Evolutionary conservation across 371 early-diverging fungal species (phyloP).

Genomic region (Apophysomyces elegans): DNA sequence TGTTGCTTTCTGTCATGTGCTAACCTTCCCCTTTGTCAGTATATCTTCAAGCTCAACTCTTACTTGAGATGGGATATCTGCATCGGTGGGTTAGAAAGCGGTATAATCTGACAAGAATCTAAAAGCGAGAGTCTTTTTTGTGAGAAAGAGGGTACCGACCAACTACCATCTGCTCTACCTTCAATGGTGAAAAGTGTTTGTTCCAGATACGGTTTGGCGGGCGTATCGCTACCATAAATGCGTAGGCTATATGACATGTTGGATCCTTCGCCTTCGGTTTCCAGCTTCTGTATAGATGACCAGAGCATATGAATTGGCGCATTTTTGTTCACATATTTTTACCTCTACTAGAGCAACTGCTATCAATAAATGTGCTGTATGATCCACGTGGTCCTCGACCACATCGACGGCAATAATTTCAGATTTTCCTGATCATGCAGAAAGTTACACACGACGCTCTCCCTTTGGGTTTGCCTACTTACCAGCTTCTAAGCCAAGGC

Average conservation of each 20-base stretch:
- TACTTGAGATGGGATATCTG: conserved; percentile 52
- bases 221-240: conserved; percentile 33
- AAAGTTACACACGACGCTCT: neutral
- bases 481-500: conserved; percentile 43
- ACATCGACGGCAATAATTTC: conserved; percentile 52
- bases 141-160: neutral
- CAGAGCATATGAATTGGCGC: neutral
- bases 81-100: conserved; percentile 47
- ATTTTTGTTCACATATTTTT: neutral
- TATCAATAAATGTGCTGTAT: conserved; percentile 24
- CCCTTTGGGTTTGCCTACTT: neutral
- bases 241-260: conserved; percentile 31
- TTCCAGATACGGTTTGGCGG: conserved; percentile 40
- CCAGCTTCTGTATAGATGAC: conserved; percentile 27
- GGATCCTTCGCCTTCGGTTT: conserved; percentile 24
- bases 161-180: conserved; percentile 13
- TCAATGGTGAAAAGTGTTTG: conserved; percentile 38
- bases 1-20: conserved; percentile 22
- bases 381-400: conserved; percentile 30
- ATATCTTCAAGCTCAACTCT: neutral
- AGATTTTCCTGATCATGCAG: conserved; percentile 26
- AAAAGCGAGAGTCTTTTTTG: conserved; percentile 3
- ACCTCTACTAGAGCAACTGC: conserved; percentile 50
- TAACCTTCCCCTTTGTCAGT: neutral
- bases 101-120: conserved; percentile 47